These are phyloP conservation scores for Venturia effusa DNA, from an alignment of 2,329 filamentous ascomycete genomes.

Conservation along the genomic window DNA sequence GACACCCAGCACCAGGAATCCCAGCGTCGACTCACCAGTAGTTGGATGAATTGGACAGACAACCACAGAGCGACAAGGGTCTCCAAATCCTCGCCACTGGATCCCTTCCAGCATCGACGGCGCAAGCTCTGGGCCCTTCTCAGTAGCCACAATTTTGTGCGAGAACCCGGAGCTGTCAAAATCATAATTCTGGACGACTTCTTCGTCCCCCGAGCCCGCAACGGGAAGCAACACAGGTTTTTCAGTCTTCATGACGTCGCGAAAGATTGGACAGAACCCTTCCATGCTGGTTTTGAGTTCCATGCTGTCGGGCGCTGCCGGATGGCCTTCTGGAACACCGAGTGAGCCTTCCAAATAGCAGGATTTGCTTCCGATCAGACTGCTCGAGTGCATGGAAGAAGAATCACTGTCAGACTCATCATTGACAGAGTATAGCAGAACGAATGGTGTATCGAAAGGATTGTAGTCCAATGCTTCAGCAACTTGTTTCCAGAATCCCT, in stretches of 20 bases:
- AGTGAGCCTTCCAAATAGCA: slow-evolving; percentile 62
- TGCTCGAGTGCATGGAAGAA: slow-evolving; percentile 61
- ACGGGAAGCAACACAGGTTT: slow-evolving; percentile 57
- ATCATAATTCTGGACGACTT: neutral
- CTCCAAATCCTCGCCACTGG: slow-evolving; percentile 59
- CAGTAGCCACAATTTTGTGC: neutral
- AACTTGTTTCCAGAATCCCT: slow-evolving; percentile 63
- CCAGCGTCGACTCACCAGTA: slow-evolving; percentile 60
- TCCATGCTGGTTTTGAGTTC: slow-evolving; percentile 59
- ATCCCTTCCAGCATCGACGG: slow-evolving; percentile 54
- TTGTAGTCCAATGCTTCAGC: slow-evolving; percentile 61
- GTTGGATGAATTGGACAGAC: slow-evolving; percentile 72
- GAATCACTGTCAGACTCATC: slow-evolving; percentile 63
- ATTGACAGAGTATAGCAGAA: slow-evolving; percentile 63
- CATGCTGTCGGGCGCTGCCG: slow-evolving; percentile 47
- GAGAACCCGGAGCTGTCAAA: neutral
- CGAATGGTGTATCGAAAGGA: slow-evolving; percentile 65
- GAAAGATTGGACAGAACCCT: slow-evolving; percentile 66
- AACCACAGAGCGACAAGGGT: slow-evolving; percentile 59
- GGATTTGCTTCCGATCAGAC: slow-evolving; percentile 48
- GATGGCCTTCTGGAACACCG: slow-evolving; percentile 56
- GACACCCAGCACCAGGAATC: slow-evolving; percentile 67
- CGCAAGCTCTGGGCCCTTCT: slow-evolving; percentile 43
- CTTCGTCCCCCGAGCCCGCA: slow-evolving; percentile 17
- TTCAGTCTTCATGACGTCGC: slow-evolving; percentile 60